Evolutionary conservation across 306 rosid genomes (phyloP).

Genomic region (Ormosia semicastrata): DNA sequence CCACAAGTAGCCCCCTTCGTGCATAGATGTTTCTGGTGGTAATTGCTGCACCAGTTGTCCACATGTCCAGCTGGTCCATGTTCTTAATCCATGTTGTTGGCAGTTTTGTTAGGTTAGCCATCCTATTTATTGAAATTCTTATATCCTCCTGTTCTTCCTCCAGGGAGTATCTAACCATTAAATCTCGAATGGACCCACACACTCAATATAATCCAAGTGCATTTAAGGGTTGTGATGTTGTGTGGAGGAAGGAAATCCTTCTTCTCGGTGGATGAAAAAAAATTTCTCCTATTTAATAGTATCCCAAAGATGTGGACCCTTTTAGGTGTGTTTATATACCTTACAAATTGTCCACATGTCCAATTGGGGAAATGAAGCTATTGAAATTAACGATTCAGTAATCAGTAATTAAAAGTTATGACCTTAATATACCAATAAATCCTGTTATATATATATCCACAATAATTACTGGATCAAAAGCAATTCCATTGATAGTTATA

Average conservation of each 20-base stretch:
- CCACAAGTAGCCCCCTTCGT: neutral
- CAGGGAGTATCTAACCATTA: no score
- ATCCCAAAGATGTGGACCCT: neutral
- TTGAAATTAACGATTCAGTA: neutral
- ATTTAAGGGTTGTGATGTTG: no score
- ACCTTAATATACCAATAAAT: neutral
- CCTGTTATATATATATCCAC: neutral
- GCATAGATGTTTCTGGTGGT: neutral
- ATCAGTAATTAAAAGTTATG: neutral
- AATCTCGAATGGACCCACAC: no score
- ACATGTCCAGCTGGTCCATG: slow-evolving; percentile 13
- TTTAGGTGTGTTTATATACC: neutral
- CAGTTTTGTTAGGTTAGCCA: slow-evolving; percentile 31
- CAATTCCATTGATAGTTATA: neutral
- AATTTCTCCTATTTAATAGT: slow-evolving; percentile 16
- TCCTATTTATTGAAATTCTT: slow-evolving; percentile 20
- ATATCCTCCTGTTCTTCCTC: no score
- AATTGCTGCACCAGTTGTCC: slow-evolving; percentile 1
- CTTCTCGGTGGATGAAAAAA: no score
- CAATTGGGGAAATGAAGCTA: neutral
- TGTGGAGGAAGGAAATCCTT: no score
- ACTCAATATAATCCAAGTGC: no score
- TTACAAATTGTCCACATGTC: neutral
- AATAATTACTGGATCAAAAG: neutral
- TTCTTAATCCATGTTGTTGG: slow-evolving; percentile 34